A percentile compares a stretch with the other conserved stretches of the same genome.
Conservation (phyloP, 257 asterid species). For the Parsonsia alboflavescens region DNA sequence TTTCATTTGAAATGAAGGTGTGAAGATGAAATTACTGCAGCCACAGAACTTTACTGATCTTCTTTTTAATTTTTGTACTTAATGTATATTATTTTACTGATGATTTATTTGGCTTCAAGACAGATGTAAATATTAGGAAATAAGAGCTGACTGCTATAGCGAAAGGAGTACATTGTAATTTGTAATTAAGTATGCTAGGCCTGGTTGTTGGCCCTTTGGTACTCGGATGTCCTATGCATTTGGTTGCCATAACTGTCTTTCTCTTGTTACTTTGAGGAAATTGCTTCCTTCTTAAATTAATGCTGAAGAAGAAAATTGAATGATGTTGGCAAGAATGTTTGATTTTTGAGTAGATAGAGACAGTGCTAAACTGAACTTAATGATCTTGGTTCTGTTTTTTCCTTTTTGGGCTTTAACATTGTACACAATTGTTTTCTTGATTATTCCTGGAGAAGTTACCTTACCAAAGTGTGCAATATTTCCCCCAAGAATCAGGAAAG, state of each 20-base stretch:
- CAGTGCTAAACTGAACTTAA: not conserved
- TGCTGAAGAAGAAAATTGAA: not conserved
- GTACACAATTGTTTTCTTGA: not conserved
- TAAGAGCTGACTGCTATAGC: not conserved
- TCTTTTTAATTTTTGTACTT: too few species aligned
- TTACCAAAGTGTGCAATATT: too few species aligned
- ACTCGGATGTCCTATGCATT: not conserved
- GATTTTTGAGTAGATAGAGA: not conserved
- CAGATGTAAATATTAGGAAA: not conserved
- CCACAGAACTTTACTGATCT: too few species aligned
- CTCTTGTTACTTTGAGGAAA: not conserved
- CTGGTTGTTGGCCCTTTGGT: not conserved
- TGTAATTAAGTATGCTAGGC: not conserved
- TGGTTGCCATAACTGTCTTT: not conserved
- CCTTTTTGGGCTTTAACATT: not conserved
- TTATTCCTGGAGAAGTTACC: not conserved
- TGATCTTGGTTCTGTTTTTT: not conserved
- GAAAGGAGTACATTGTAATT: not conserved
- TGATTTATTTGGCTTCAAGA: not conserved
- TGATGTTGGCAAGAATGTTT: not conserved
- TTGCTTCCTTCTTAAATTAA: not conserved
- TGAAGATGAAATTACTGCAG: not conserved
- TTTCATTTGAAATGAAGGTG: not conserved
- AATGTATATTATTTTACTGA: too few species aligned
- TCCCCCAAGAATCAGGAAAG: too few species aligned